A percentile compares a stretch with the other conserved stretches of the same genome.
These are phyloP conservation scores for Stachybotrys chartarum DNA, from an alignment of 2,329 filamentous ascomycete species.

Conservation along the genomic window DNA sequence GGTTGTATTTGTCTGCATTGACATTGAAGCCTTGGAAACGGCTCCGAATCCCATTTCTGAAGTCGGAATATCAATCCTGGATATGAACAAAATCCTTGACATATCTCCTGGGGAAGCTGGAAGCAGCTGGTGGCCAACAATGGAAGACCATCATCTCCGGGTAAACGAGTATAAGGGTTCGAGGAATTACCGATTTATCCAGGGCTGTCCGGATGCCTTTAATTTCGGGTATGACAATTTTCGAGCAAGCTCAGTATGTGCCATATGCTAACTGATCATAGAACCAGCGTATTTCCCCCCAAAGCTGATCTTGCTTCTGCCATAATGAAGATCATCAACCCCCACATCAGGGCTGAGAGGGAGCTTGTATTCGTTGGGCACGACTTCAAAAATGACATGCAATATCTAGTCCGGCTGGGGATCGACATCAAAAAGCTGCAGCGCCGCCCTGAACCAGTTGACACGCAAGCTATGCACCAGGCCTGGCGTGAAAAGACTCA, in stretches of 20 bases:
- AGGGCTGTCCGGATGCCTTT: slow-evolving; percentile 67
- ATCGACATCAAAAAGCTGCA: slow-evolving; percentile 49
- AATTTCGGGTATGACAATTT: slow-evolving; percentile 59
- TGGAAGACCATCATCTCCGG: slow-evolving; percentile 69
- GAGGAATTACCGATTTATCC: slow-evolving; percentile 60
- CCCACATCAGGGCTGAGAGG: slow-evolving; percentile 18
- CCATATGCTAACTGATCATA: slow-evolving; percentile 10
- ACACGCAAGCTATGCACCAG: slow-evolving; percentile 67
- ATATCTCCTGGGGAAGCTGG: slow-evolving; percentile 55
- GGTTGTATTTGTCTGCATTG: slow-evolving; percentile 66
- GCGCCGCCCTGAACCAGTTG: slow-evolving; percentile 55
- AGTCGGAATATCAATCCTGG: slow-evolving; percentile 74
- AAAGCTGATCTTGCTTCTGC: slow-evolving; percentile 22
- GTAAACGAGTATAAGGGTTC: slow-evolving; percentile 62
- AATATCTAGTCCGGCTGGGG: slow-evolving; percentile 58
- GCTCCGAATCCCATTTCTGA: slow-evolving; percentile 67
- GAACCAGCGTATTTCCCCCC: slow-evolving; percentile 33
- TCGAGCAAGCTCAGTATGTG: too few species aligned
- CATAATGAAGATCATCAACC: slow-evolving; percentile 29
- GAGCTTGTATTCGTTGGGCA: slow-evolving; percentile 77
- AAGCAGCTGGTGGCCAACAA: slow-evolving; percentile 57
- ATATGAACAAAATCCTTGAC: slow-evolving; percentile 51
- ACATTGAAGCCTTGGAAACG: slow-evolving; percentile 75
- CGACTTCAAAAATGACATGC: slow-evolving; percentile 59
- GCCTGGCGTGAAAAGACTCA: slow-evolving; percentile 48